These are phyloP conservation scores for Panellus pusillus DNA, from an alignment of 768 basidiomycete genomes.

Conservation along the genomic window DNA sequence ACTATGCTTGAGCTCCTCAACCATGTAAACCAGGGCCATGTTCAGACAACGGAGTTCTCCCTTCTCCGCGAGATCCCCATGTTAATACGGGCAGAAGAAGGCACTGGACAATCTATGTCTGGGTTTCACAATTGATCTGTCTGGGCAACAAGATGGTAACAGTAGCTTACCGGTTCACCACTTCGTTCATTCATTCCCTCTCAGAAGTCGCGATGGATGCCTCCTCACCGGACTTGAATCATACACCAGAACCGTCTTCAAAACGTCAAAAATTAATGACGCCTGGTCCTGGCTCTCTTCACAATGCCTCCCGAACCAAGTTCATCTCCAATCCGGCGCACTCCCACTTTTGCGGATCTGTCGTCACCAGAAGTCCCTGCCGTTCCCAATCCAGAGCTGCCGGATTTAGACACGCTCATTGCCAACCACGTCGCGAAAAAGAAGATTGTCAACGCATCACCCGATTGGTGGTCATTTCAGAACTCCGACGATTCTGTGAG, in stretches of 20 bases:
- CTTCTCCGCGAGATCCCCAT: constrained; percentile 44
- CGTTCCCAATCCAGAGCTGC: constrained; percentile 13
- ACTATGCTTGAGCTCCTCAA: constrained; percentile 37
- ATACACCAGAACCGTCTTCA: constrained; percentile 27
- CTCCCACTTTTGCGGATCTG: constrained; percentile 27
- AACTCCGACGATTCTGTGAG: constrained; percentile 44
- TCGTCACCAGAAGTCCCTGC: constrained; percentile 21
- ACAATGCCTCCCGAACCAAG: constrained; percentile 8
- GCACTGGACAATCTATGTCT: constrained; percentile 39
- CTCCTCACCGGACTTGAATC: constrained; percentile 2
- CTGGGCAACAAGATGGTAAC: not conserved
- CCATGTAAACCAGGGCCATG: constrained; percentile 52
- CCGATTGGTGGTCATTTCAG: constrained; percentile 29
- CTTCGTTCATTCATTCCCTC: constrained; percentile 34
- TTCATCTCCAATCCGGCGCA: not conserved
- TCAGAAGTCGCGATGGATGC: constrained; percentile 24
- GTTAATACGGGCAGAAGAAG: constrained; percentile 45
- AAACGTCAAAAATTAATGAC: constrained; percentile 13
- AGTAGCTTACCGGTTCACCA: constrained; percentile 5
- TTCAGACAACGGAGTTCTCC: constrained; percentile 44
- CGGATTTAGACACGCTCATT: constrained; percentile 11
- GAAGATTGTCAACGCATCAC: constrained; percentile 3
- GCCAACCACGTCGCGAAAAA: not conserved
- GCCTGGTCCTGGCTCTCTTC: not conserved
- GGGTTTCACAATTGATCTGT: constrained; percentile 13